Base-by-base conservation (phyloP, 2,329 filamentous ascomycete genomes). In the Nemania sp. region DNA sequence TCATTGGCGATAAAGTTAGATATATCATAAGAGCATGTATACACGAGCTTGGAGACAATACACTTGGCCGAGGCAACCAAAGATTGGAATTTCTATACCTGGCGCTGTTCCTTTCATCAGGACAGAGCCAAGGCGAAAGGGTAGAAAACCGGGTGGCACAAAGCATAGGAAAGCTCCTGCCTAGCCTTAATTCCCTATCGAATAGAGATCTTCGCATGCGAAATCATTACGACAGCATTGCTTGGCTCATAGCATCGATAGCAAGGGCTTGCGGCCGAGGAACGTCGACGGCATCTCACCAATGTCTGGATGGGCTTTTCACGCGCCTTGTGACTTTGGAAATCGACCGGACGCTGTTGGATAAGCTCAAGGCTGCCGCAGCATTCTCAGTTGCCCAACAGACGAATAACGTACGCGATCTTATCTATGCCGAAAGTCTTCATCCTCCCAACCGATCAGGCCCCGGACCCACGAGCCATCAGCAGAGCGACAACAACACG, bases 381-480 rank as follows among this genome's bases (percentile, higher is more conserved):
- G 80, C 80, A 0, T 81, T 82, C 59, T 64, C 76, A 24, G 66
- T 82, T 23, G 80, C 80, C 1, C 77, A 80, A 53, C 72, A 75
- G 48, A 82, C 79, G 12, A 77, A 76, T 49, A 77, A 81, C 59
- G 67, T 83, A 6, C 70, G 76, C 22, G 80, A 83, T 59, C 72
- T 83, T 34, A 76, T 75, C 8, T 81, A 79, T 61, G 80, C 80
- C 3, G 81, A 83, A 59, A 72, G 67, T 24, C 67, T 81, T 3
- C 44, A 54, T 28, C 47, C 44, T 5, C 39, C 34, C 37, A 40
- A 20, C 39, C 24, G 19, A 30, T 43, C 28, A 31, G 49, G 30
- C 11, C 37, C 49, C 14, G 37, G 41, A 28, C 22, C 45, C 31
- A 48, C 31, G 14, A 51, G 24, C 17, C 45, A 33, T 23, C 33